A percentile compares a stretch with the other conserved stretches of the same genome.
These are phyloP conservation scores for Allantophomopsis lycopodina DNA, from an alignment of 2,329 filamentous ascomycete species.

Conservation along the genomic window DNA sequence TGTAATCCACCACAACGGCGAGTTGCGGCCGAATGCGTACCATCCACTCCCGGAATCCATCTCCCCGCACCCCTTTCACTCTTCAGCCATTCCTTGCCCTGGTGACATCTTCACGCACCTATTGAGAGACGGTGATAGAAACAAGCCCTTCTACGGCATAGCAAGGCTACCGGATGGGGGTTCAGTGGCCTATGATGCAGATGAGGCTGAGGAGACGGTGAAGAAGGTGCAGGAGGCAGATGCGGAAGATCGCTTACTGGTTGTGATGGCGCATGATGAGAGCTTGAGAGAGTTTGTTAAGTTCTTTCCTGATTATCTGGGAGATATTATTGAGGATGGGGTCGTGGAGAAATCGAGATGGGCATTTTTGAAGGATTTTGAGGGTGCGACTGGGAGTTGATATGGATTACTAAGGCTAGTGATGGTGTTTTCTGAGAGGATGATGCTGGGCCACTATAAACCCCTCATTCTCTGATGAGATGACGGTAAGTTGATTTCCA, in stretches of 20 bases:
- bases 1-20: conserved; percentile 27
- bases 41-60: conserved; percentile 23
- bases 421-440: no score
- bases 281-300: conserved; percentile 26
- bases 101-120: conserved; percentile 25
- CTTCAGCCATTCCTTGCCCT: conserved; percentile 20
- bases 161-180: conserved; percentile 6
- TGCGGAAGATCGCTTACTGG: conserved; percentile 26
- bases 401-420: no score
- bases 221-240: conserved; percentile 31
- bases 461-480: no score
- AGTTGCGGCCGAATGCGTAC: conserved; percentile 28
- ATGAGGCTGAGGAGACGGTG: conserved; percentile 23
- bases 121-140: conserved; percentile 16
- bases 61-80: conserved; percentile 23
- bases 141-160: conserved; percentile 19
- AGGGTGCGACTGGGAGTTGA: conserved; percentile 20
- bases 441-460: no score
- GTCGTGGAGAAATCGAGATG: conserved; percentile 31
- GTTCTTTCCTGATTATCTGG: conserved; percentile 33
- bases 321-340: conserved; percentile 29
- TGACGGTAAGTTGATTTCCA: no score
- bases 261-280: conserved; percentile 32
- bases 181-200: conserved; percentile 11
- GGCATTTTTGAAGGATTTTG: conserved; percentile 35